Evolutionary conservation across 2,329 filamentous ascomycete genomes (phyloP).

Genomic region (Teratosphaeria zuluensis): DNA sequence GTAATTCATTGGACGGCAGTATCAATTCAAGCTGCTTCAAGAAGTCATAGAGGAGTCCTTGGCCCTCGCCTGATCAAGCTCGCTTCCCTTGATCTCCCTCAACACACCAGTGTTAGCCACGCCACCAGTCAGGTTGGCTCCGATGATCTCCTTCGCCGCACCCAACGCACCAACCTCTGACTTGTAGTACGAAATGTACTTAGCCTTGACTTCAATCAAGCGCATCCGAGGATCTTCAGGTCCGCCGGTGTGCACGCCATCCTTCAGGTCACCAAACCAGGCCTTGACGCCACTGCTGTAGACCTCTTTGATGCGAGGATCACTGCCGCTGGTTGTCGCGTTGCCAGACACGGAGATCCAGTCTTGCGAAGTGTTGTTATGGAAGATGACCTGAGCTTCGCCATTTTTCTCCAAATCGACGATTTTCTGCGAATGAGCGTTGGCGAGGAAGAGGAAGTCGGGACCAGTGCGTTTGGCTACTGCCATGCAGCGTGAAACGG

Average conservation of each 20-base stretch:
- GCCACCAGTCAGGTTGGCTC: conserved; percentile 22
- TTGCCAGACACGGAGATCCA: conserved; percentile 40
- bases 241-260: conserved; percentile 38
- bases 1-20: too few relatives aligned
- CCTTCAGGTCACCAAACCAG: conserved; percentile 43
- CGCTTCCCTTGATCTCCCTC: conserved; percentile 23
- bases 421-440: conserved; percentile 39
- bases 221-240: conserved; percentile 40
- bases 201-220: conserved; percentile 30
- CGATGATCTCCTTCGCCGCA: conserved; percentile 24
- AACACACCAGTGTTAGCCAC: conserved; percentile 26
- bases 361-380: conserved; percentile 37
- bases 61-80: conserved; percentile 23
- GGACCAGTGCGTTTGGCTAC: conserved; percentile 47
- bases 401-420: conserved; percentile 34
- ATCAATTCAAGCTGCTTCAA: not conserved
- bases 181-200: conserved; percentile 28
- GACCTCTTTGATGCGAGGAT: conserved; percentile 41
- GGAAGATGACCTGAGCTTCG: conserved; percentile 34
- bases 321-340: conserved; percentile 33
- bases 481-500: conserved; percentile 40
- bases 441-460: conserved; percentile 43
- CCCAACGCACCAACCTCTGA: conserved; percentile 19
- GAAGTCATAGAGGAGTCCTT: conserved; percentile 19
- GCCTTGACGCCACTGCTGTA: conserved; percentile 31